phyloP scores from a whole-genome alignment of 257 asterid genomes.

The Jasminum sambac region DNA sequence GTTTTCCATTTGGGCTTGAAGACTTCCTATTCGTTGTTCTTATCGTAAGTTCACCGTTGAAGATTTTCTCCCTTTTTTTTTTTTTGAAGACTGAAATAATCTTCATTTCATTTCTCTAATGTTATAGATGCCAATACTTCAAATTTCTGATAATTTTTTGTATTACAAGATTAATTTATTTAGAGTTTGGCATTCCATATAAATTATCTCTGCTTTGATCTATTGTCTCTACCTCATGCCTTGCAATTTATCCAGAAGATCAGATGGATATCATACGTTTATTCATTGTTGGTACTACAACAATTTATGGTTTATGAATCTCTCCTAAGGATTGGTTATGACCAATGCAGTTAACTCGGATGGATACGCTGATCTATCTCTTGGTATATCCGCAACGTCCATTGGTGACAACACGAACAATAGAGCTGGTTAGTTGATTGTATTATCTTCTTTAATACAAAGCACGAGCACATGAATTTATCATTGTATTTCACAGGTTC shows the following conservation, averaged over 20 bases:
- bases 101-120: background rate
- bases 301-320: background rate
- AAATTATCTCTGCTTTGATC: background rate
- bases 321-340: constrained; percentile 3
- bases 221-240: background rate
- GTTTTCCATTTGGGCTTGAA: background rate
- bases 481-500: constrained; percentile 48
- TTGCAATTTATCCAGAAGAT: constrained; percentile 1
- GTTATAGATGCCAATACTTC: background rate
- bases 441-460: constrained; percentile 11
- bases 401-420: constrained; percentile 81
- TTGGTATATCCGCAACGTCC: constrained; percentile 98
- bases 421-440: constrained; percentile 77
- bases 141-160: background rate
- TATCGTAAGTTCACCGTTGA: background rate
- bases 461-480: constrained; percentile 8
- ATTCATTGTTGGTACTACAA: constrained; percentile 9
- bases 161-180: background rate
- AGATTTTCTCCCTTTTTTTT: background rate
- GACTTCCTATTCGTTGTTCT: background rate
- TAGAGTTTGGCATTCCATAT: background rate
- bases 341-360: constrained; percentile 63
- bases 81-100: background rate
- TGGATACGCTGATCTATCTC: constrained; percentile 85
- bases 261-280: background rate